These are phyloP conservation scores for Triadica sebifera DNA, from an alignment of 345 rosid genomes.

Conservation along the genomic window DNA sequence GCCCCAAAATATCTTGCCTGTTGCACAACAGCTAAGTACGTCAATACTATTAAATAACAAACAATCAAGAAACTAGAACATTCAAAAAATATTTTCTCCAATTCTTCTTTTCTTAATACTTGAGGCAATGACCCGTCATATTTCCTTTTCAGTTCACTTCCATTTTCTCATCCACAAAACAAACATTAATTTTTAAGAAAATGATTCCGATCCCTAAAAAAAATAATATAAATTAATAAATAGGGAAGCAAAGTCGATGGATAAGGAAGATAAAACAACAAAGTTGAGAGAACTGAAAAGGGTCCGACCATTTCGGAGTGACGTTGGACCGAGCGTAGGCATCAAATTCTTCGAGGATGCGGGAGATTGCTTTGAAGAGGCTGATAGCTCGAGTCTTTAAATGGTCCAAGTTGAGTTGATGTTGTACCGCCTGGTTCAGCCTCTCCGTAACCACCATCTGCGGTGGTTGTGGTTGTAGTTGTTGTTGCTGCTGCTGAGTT, in stretches of 20 bases:
- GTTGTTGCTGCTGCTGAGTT: slow-evolving; percentile 28
- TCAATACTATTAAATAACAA: background rate
- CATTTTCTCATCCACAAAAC: background rate
- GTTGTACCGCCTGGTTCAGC: slow-evolving; percentile 60
- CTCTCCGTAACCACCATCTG: slow-evolving; percentile 44
- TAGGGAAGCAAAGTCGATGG: no score
- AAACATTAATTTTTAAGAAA: background rate
- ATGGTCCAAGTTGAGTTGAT: slow-evolving; percentile 73
- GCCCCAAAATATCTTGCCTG: slow-evolving; percentile 93
- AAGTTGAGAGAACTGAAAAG: background rate
- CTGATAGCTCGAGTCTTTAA: slow-evolving; percentile 76
- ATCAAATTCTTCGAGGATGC: slow-evolving; percentile 87
- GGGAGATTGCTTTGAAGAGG: slow-evolving; percentile 75
- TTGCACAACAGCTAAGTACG: slow-evolving; percentile 5
- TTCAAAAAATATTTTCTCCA: background rate
- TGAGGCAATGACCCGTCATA: background rate
- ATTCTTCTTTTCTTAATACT: no score
- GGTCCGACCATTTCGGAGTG: slow-evolving; percentile 70
- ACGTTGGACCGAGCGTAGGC: slow-evolving; percentile 70
- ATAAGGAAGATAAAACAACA: background rate
- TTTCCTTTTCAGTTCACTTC: background rate
- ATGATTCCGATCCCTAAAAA: background rate
- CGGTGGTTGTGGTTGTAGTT: slow-evolving; percentile 42
- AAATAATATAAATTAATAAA: no score
- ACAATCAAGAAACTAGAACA: background rate